phyloP scores from a whole-genome alignment of 163 green algal genomes.

The Volvox carteri region DNA sequence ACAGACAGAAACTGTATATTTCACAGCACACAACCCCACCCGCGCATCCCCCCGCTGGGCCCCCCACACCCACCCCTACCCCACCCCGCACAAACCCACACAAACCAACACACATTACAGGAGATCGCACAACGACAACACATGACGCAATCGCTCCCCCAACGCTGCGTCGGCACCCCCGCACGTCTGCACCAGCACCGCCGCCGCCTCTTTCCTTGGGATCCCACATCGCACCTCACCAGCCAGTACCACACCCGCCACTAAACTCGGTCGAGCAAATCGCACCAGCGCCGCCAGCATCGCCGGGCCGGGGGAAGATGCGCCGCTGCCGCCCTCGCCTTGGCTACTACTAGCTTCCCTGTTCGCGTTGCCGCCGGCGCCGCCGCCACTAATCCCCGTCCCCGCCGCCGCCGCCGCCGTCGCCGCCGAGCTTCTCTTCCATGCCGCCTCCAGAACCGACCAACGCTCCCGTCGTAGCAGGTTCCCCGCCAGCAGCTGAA shows the following conservation, averaged over 20 bases:
- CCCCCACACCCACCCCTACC: too few species aligned
- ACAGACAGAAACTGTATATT: too few species aligned
- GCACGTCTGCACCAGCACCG: constrained; percentile 51
- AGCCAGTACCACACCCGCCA: constrained; percentile 14
- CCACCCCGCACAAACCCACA: too few species aligned
- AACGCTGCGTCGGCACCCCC: neutral
- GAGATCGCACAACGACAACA: constrained; percentile 36
- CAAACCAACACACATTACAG: too few species aligned
- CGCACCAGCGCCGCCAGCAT: constrained; percentile 43
- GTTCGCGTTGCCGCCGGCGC: neutral
- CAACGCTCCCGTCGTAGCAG: constrained; percentile 21
- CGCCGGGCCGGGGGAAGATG: neutral
- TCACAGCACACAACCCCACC: too few species aligned
- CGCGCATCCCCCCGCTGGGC: too few species aligned
- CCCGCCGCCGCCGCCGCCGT: neutral
- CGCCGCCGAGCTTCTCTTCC: neutral
- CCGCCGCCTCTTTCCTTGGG: neutral
- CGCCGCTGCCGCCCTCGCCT: neutral
- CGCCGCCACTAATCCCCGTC: neutral
- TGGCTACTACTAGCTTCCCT: neutral
- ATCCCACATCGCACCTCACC: constrained; percentile 39
- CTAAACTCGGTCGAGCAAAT: neutral
- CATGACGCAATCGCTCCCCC: constrained; percentile 25
- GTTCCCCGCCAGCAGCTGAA: constrained; percentile 39
- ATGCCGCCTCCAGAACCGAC: constrained; percentile 32